A percentile compares a stretch with the other conserved stretches of the same genome.
Conservation (phyloP, 1,284 basidiomycete genomes). For the Cerioporus squamosus region DNA sequence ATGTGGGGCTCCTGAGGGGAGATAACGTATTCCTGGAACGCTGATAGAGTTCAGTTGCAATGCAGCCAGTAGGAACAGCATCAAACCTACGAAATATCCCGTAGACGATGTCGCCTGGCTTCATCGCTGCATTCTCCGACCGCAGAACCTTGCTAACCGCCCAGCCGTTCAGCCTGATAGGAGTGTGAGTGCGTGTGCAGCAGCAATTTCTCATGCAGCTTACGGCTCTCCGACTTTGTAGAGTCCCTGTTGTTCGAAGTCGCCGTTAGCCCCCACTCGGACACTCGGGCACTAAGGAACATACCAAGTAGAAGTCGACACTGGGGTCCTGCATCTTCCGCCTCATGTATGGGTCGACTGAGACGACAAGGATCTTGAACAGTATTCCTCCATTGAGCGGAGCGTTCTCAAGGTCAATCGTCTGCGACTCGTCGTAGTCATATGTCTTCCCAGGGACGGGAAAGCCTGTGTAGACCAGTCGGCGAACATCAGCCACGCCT, state of each 20-base stretch:
- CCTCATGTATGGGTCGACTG: conserved; percentile 53
- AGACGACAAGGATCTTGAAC: conserved; percentile 50
- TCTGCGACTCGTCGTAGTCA: conserved; percentile 48
- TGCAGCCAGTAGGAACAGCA: no score
- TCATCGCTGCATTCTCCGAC: conserved; percentile 42
- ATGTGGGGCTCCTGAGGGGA: not conserved
- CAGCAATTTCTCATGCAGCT: not conserved
- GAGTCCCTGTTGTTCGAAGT: not conserved
- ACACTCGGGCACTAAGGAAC: no score
- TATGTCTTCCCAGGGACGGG: conserved; percentile 27
- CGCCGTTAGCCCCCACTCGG: no score
- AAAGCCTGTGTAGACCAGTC: not conserved
- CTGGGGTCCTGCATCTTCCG: conserved; percentile 37
- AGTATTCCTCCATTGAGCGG: conserved; percentile 56
- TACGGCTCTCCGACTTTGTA: conserved; percentile 17
- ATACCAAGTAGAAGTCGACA: not conserved
- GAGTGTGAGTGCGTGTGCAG: not conserved
- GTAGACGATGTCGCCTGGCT: conserved; percentile 48
- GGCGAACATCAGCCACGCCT: no score
- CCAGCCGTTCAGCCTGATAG: conserved; percentile 18
- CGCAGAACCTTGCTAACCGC: conserved; percentile 49
- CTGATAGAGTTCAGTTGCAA: conserved; percentile 3
- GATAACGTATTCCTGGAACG: conserved; percentile 28
- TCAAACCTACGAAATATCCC: conserved; percentile 32
- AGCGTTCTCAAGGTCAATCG: conserved; percentile 54